phyloP scores from a whole-genome alignment of 139 green algal genomes.

The Nannochloris sp. region DNA sequence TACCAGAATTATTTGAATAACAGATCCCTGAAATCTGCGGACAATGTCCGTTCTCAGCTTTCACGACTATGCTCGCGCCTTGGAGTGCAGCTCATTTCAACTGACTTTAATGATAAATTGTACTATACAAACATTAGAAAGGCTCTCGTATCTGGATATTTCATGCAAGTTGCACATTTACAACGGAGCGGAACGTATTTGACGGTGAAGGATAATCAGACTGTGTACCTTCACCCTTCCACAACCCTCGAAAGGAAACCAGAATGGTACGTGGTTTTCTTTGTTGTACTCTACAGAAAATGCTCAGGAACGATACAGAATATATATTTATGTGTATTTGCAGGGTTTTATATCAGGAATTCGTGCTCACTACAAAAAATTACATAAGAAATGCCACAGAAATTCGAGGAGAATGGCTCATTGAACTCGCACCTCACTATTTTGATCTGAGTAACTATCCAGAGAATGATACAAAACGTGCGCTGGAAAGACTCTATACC shows the following conservation, averaged over 20 bases:
- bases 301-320: background rate
- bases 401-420: slow-evolving; percentile 92
- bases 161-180: slow-evolving; percentile 97
- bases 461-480: slow-evolving; percentile 60
- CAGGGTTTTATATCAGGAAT: slow-evolving; percentile 93
- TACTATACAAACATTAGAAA: slow-evolving; percentile 99
- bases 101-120: slow-evolving; percentile 70
- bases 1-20: slow-evolving; percentile 96
- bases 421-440: slow-evolving; percentile 94
- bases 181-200: slow-evolving; percentile 88
- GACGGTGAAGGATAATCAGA: slow-evolving; percentile 99
- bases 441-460: slow-evolving; percentile 96
- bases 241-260: slow-evolving; percentile 90
- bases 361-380: slow-evolving; percentile 95
- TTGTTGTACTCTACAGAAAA: background rate
- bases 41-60: slow-evolving; percentile 91
- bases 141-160: slow-evolving; percentile 85
- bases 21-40: slow-evolving; percentile 81
- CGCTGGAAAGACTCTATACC: slow-evolving; percentile 73
- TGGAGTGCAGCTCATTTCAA: slow-evolving; percentile 66
- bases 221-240: slow-evolving; percentile 92
- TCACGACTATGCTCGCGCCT: slow-evolving; percentile 64
- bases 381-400: slow-evolving; percentile 92
- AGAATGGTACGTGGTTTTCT: slow-evolving; percentile 58
- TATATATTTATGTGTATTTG: background rate